These are phyloP conservation scores for Glaciozyma antarctica DNA, from an alignment of 768 basidiomycete species.

Conservation along the genomic window DNA sequence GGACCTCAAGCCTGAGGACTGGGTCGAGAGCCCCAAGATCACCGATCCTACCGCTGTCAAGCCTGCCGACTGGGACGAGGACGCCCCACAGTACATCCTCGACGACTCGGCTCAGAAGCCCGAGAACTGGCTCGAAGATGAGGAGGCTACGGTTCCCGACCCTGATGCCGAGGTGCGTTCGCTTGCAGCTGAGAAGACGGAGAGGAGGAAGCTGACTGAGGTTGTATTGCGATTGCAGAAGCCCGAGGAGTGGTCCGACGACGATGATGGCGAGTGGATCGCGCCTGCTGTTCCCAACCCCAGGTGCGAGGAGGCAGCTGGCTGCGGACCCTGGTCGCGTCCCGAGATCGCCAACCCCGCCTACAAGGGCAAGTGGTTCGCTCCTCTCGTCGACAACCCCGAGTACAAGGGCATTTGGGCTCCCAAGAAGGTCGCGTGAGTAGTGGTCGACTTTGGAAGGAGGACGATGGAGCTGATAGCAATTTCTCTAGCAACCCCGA, in stretches of 20 bases:
- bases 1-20: conserved; percentile 79
- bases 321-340: conserved; percentile 87
- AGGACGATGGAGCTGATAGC: not conserved
- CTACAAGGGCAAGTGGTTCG: conserved; percentile 94
- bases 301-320: conserved; percentile 68
- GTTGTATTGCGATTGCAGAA: conserved; percentile 48
- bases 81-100: conserved; percentile 79
- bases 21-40: conserved; percentile 86
- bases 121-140: conserved; percentile 90
- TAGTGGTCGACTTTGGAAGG: not conserved
- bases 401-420: conserved; percentile 93
- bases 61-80: conserved; percentile 98
- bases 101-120: conserved; percentile 84
- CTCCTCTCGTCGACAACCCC: conserved; percentile 92
- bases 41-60: conserved; percentile 39
- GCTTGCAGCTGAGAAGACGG: not conserved
- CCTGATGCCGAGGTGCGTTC: conserved; percentile 55
- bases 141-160: conserved; percentile 68
- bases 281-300: conserved; percentile 83
- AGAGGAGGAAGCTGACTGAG: conserved; percentile 3
- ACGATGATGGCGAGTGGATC: conserved; percentile 98
- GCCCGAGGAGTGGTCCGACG: conserved; percentile 99
- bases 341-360: conserved; percentile 34
- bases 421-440: conserved; percentile 61
- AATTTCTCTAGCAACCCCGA: conserved; percentile 35